These are phyloP conservation scores for Aspergillus puulaauensis DNA, from an alignment of 2,329 filamentous ascomycete genomes.

Conservation along the genomic window DNA sequence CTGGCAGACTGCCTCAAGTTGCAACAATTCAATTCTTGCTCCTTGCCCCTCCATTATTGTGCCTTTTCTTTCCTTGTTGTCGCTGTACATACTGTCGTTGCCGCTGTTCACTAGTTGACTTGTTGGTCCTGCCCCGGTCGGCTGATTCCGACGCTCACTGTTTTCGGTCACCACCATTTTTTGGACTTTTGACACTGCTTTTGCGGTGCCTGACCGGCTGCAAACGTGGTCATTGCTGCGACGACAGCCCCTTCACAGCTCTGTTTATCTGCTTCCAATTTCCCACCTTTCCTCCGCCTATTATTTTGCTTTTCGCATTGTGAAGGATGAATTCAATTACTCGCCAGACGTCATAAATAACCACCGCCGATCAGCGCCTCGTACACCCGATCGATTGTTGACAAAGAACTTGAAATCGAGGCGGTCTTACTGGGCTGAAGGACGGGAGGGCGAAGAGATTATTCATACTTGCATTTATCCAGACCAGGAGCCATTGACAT, in stretches of 20 bases:
- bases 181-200: background rate
- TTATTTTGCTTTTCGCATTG: background rate
- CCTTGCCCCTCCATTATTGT: background rate
- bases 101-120: background rate
- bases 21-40: background rate
- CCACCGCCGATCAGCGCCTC: constrained; percentile 7
- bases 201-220: constrained; percentile 6
- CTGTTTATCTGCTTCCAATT: background rate
- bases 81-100: constrained; percentile 1
- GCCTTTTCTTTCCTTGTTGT: background rate
- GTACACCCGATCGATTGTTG: background rate
- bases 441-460: background rate
- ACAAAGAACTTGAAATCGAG: background rate
- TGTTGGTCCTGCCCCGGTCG: background rate
- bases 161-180: constrained; percentile 2
- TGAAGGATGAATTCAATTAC: constrained; percentile 13
- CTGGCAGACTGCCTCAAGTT: background rate
- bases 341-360: constrained; percentile 5
- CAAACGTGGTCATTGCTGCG: constrained; percentile 8
- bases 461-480: background rate
- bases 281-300: background rate
- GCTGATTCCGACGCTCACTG: background rate
- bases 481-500: background rate
- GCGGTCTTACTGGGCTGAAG: background rate
- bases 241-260: background rate